A percentile compares a stretch with the other conserved stretches of the same genome.
Evolutionary conservation across 106 monocot species (phyloP).

Genomic region (Acorus calamus): DNA sequence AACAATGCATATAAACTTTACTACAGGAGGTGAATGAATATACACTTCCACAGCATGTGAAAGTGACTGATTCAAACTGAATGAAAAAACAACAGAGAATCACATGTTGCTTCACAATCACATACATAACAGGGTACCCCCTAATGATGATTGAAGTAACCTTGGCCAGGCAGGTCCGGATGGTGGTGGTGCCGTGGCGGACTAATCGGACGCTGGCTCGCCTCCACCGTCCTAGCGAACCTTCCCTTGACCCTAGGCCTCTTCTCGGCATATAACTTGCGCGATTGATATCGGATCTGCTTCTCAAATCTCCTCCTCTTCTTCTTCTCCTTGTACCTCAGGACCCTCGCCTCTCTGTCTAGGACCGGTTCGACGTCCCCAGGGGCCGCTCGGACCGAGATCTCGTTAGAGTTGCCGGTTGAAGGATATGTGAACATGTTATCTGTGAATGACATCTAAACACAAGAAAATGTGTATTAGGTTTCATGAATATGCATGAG

Average conservation of each 20-base stretch:
- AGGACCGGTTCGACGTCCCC: constrained; percentile 10
- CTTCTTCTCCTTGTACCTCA: constrained; percentile 49
- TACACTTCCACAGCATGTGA: too few species aligned
- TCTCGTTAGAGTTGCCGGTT: constrained; percentile 4
- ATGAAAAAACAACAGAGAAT: too few species aligned
- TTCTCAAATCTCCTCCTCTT: constrained; percentile 40
- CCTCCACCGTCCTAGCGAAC: constrained; percentile 24
- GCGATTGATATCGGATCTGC: constrained; percentile 35
- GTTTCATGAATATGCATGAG: too few species aligned
- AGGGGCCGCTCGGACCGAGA: background rate
- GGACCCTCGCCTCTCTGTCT: constrained; percentile 29
- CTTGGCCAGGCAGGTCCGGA: too few species aligned
- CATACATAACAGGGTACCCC: too few species aligned
- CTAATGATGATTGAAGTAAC: too few species aligned
- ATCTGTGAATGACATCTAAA: constrained; percentile 14
- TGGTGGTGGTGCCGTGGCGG: too few species aligned
- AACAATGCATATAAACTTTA: too few species aligned
- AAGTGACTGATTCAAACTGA: too few species aligned
- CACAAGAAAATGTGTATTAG: background rate
- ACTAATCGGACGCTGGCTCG: constrained; percentile 5
- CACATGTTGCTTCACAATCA: too few species aligned
- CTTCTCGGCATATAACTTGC: constrained; percentile 39
- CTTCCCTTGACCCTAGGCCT: constrained; percentile 39
- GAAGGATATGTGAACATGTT: constrained; percentile 26
- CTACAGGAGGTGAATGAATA: too few species aligned